Evolutionary conservation across 2,329 filamentous ascomycete species (phyloP), one percentile per base, ranked within the genome.

Genomic region (Pseudocercospora crystallina): DNA sequence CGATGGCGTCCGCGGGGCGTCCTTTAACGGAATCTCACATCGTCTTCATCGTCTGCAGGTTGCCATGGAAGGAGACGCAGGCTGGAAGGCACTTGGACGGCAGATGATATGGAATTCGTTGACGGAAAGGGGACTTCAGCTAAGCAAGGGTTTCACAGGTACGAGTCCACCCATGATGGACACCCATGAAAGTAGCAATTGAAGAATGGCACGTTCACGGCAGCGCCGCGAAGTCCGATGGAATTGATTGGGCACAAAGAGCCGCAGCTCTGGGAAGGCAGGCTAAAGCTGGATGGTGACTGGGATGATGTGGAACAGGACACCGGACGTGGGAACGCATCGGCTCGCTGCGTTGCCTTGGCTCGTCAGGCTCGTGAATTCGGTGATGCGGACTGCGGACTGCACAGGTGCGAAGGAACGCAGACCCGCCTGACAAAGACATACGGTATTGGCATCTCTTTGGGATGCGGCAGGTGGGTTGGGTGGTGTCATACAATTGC

Each of bases 71-170:
- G 20, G 7, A n/a, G n/a, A 26, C 7, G 20, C 20, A 26, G 20
- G 20, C 20, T 26, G 20, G 7, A 26, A 26, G 20, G 7, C 4
- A 26, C 20, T 7, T 7, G 20, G 20, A 26, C 20, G 26, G 26
- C 9, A 31, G 26, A 26, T 31, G 15, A 32, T 43, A 9, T 32
- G 29, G 41, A 43, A 15, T 34, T 35, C 10, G 14, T 12, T 2
- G 30, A 43, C 17, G 14, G 41, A 17, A 26, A 42, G 46, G 17
- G 42, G 43, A 41, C 42, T 31, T 47, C 37, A 43, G 37, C 35
- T 32, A 37, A 42, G 49, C 49, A 51, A 51, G 49, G 49, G 38
- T 47, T 13, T 33, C 35, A 39, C 38, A 51, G 49, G 49, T 51
- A 51, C 49, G 49, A 47, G 49, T 43, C 12, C 20, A 26, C 20